A percentile compares a stretch with the other conserved stretches of the same genome.
Conservation (phyloP, 2,329 filamentous ascomycete species). For the Aspergillus latus region DNA sequence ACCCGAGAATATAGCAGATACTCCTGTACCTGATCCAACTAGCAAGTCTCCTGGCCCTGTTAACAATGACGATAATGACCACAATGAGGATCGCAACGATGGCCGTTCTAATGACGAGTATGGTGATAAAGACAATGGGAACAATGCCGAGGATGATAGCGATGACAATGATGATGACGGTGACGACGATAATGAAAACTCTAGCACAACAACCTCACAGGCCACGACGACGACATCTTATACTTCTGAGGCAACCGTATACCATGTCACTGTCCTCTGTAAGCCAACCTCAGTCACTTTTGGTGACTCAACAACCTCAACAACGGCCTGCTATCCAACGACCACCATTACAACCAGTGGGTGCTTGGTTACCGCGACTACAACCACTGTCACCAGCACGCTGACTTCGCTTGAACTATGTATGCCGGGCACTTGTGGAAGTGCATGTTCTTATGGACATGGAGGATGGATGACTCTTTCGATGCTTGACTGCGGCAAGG, state of each 20-base stretch:
- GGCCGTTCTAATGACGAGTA: background rate
- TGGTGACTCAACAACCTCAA: background rate
- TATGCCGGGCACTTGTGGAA: background rate
- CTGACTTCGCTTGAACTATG: background rate
- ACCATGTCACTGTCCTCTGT: slow-evolving; percentile 5
- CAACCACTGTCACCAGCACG: slow-evolving; percentile 5
- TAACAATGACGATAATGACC: background rate
- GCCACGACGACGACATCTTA: background rate
- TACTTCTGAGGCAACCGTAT: background rate
- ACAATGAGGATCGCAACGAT: background rate
- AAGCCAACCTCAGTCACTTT: background rate
- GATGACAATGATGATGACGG: background rate
- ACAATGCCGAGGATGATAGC: background rate
- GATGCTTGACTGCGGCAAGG: background rate
- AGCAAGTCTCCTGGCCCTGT: background rate
- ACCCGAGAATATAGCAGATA: no score
- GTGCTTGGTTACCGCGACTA: slow-evolving; percentile 9
- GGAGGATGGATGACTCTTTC: background rate
- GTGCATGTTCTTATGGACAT: background rate
- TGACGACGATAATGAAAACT: background rate
- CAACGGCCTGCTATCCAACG: slow-evolving; percentile 2
- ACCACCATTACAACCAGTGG: slow-evolving; percentile 6
- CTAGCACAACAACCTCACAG: background rate
- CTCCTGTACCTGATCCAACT: no score
- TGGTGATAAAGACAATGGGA: background rate